phyloP scores from a whole-genome alignment of 2,329 filamentous ascomycete genomes.

The Mycogone perniciosa region DNA sequence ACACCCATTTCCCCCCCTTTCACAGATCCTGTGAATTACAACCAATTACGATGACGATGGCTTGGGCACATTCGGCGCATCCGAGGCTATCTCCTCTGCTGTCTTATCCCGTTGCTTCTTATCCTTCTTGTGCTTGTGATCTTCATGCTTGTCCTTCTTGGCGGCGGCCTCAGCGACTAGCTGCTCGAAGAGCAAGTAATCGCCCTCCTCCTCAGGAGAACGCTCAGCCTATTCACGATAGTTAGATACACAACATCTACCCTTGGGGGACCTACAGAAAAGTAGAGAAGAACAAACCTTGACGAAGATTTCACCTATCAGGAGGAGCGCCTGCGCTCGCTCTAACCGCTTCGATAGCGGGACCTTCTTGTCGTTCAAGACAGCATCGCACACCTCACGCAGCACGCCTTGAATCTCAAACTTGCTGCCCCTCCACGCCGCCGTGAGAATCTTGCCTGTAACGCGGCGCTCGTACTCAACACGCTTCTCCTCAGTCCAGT shows the following conservation, averaged over 20 bases:
- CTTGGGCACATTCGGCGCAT: conserved; percentile 22
- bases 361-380: conserved; percentile 74
- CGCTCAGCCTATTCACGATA: conserved; percentile 61
- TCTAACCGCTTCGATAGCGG: conserved; percentile 80
- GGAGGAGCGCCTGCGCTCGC: conserved; percentile 79
- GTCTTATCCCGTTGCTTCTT: conserved; percentile 33
- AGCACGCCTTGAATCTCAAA: conserved; percentile 97
- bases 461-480: conserved; percentile 92
- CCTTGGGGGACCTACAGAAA: not conserved
- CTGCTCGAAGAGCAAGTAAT: conserved; percentile 98
- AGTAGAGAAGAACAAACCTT: conserved; percentile 52
- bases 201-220: conserved; percentile 91
- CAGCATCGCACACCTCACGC: conserved; percentile 85
- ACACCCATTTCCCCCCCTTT: not conserved
- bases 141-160: conserved; percentile 86
- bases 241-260: conserved; percentile 3
- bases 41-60: conserved; percentile 3
- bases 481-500: conserved; percentile 97
- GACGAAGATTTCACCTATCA: conserved; percentile 82
- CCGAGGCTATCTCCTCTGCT: conserved; percentile 21
- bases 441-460: conserved; percentile 95
- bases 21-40: not conserved
- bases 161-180: conserved; percentile 93
- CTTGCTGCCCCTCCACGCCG: conserved; percentile 92
- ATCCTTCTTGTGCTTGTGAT: conserved; percentile 55